phyloP scores from a whole-genome alignment of 306 rosid species.

The Crotalaria pallida region DNA sequence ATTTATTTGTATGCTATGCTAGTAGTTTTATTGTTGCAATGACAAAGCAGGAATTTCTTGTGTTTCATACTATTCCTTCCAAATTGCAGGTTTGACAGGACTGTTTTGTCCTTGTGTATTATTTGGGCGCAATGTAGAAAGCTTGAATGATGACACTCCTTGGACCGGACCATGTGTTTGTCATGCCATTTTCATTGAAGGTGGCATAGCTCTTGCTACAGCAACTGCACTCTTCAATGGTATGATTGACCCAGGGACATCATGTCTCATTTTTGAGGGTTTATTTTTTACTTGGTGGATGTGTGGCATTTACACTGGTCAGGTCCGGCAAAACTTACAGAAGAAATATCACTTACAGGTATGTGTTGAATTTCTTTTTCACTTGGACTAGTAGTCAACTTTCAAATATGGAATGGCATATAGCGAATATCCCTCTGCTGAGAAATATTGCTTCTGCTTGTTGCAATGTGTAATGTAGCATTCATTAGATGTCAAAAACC shows the following conservation, averaged over 20 bases:
- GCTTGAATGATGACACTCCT: slow-evolving; percentile 47
- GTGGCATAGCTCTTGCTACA: slow-evolving; percentile 54
- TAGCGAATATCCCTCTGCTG: background rate
- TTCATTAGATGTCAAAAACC: background rate
- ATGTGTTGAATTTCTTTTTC: slow-evolving; percentile 15
- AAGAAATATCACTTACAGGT: slow-evolving; percentile 69
- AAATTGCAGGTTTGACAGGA: slow-evolving; percentile 57
- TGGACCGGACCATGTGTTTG: slow-evolving; percentile 62
- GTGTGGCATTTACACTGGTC: slow-evolving; percentile 76
- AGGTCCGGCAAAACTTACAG: slow-evolving; percentile 61
- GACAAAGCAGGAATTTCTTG: background rate
- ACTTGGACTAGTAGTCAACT: background rate
- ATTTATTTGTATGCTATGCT: background rate
- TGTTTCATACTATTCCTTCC: background rate
- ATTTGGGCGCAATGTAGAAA: slow-evolving; percentile 63
- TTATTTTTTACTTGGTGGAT: slow-evolving; percentile 74
- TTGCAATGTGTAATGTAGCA: background rate
- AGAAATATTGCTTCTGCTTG: slow-evolving; percentile 6
- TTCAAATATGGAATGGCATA: background rate
- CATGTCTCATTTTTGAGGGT: slow-evolving; percentile 57
- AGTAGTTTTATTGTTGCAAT: slow-evolving; percentile 5
- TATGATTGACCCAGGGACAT: slow-evolving; percentile 53
- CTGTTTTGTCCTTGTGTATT: slow-evolving; percentile 70
- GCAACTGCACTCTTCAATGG: slow-evolving; percentile 49
- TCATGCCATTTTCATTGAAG: slow-evolving; percentile 65